Conservation (phyloP, 2,329 filamentous ascomycete genomes). For the Metarhizium robertsii region DNA sequence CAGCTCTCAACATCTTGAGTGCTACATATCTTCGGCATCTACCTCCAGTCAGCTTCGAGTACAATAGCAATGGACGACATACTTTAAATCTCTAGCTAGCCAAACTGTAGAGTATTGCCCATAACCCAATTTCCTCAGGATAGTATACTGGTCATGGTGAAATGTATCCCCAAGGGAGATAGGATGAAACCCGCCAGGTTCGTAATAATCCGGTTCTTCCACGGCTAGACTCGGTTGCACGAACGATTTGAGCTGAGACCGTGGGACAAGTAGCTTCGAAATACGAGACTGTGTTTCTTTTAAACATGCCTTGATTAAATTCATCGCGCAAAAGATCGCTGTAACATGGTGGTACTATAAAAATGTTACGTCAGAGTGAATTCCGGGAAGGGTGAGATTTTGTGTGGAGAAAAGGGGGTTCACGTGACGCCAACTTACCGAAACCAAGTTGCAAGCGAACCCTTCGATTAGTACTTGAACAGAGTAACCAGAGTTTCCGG, state of each 20-base stretch:
- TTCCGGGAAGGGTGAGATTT: too few relatives aligned
- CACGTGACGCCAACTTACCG: too few relatives aligned
- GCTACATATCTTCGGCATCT: constrained; percentile 1
- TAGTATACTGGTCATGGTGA: constrained; percentile 16
- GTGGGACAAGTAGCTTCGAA: background rate
- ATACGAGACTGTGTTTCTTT: background rate
- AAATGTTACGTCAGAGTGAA: too few relatives aligned
- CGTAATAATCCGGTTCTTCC: constrained; percentile 1
- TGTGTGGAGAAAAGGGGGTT: too few relatives aligned
- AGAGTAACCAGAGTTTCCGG: too few relatives aligned
- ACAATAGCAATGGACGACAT: background rate
- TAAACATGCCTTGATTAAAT: background rate
- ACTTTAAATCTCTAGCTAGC: constrained; percentile 11
- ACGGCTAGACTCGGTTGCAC: too few relatives aligned
- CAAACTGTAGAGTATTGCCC: constrained; percentile 15
- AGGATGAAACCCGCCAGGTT: background rate
- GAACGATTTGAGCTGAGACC: background rate
- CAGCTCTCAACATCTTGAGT: background rate
- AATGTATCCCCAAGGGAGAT: constrained; percentile 1
- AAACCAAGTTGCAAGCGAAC: too few relatives aligned
- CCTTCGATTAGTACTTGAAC: too few relatives aligned
- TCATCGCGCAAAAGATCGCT: background rate
- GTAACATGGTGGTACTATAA: too few relatives aligned
- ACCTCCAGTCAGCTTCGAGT: background rate
- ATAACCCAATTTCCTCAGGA: constrained; percentile 16